Evolutionary conservation across 306 rosid species (phyloP).

Genomic region (Oemleria cerasiformis): DNA sequence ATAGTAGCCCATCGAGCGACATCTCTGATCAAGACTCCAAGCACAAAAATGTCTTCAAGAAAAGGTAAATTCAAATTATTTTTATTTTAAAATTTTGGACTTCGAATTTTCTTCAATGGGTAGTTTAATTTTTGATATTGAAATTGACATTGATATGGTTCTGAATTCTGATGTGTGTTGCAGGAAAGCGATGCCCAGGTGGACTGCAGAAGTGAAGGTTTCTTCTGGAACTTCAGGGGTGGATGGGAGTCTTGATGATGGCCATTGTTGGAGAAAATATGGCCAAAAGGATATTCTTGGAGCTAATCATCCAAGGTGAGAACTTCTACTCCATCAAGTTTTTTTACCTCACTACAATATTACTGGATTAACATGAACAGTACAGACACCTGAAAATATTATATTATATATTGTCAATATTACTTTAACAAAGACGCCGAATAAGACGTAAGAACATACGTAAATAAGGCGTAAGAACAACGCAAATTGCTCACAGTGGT

Average conservation of each 20-base stretch:
- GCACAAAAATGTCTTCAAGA: slow-evolving; percentile 51
- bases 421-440: no score
- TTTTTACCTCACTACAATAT: no score
- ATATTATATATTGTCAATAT: background rate
- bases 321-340: background rate
- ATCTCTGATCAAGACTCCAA: slow-evolving; percentile 37
- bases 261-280: slow-evolving; percentile 89
- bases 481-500: no score
- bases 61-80: slow-evolving; percentile 47
- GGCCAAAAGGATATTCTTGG: slow-evolving; percentile 92
- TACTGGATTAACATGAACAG: no score
- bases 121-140: background rate
- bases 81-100: background rate
- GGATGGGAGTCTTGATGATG: slow-evolving; percentile 57
- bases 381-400: background rate
- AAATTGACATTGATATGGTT: slow-evolving; percentile 6
- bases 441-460: no score
- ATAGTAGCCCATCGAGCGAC: slow-evolving; percentile 42
- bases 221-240: slow-evolving; percentile 29
- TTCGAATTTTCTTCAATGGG: background rate
- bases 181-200: slow-evolving; percentile 52
- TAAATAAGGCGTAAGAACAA: no score
- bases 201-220: slow-evolving; percentile 63
- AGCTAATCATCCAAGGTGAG: slow-evolving; percentile 72
- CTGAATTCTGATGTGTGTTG: slow-evolving; percentile 27